Evolutionary conservation across 2,329 filamentous ascomycete genomes (phyloP).

Genomic region (Fusarium papillatum): DNA sequence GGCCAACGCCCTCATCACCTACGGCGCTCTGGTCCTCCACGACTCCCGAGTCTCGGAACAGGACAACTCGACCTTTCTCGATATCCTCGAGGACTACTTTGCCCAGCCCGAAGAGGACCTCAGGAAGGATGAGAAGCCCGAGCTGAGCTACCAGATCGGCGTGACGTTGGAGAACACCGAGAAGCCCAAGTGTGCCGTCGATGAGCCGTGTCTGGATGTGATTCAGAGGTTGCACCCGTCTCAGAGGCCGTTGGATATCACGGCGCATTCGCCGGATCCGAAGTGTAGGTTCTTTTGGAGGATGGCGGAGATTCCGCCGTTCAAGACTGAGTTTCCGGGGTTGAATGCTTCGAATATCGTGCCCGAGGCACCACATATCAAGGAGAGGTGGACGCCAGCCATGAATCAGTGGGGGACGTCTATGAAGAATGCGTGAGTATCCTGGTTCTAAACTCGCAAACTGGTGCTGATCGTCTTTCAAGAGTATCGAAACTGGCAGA

Average conservation of each 20-base stretch:
- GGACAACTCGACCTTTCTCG: slow-evolving; percentile 70
- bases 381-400: slow-evolving; percentile 63
- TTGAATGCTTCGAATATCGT: slow-evolving; percentile 69
- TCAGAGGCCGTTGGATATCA: slow-evolving; percentile 70
- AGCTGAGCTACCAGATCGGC: slow-evolving; percentile 71
- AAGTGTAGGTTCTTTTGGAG: slow-evolving; percentile 76
- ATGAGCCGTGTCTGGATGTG: slow-evolving; percentile 70
- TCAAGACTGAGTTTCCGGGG: slow-evolving; percentile 66
- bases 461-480: neutral
- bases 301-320: slow-evolving; percentile 67
- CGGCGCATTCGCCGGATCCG: slow-evolving; percentile 68
- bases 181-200: slow-evolving; percentile 73
- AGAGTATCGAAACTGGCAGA: slow-evolving; percentile 69
- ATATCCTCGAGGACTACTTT: slow-evolving; percentile 76
- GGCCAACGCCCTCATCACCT: slow-evolving; percentile 69
- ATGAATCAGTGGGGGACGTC: slow-evolving; percentile 71
- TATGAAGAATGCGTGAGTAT: slow-evolving; percentile 71
- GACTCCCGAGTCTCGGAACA: slow-evolving; percentile 69
- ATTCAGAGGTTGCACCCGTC: slow-evolving; percentile 66
- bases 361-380: slow-evolving; percentile 63
- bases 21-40: slow-evolving; percentile 71
- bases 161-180: slow-evolving; percentile 75
- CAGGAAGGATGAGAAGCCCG: slow-evolving; percentile 66
- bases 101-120: slow-evolving; percentile 65
- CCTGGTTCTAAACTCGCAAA: neutral